Base-by-base conservation (phyloP, 164 flowering plant genomes). In the Protea cynaroides region DNA sequence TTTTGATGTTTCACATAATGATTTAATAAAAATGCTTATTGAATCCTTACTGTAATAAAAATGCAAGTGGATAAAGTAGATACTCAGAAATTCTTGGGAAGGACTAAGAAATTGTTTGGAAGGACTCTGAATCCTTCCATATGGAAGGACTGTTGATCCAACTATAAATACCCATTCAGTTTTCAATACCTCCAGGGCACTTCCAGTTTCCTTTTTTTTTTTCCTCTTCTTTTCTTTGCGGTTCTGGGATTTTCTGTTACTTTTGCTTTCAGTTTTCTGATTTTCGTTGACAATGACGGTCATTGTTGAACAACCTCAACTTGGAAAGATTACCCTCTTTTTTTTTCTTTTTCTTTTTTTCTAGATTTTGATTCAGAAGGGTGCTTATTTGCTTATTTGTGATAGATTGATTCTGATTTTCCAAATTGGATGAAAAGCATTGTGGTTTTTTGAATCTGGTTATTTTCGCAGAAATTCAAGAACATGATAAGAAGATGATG, bases 281-380 rank as follows among this genome's bases (percentile, higher is more conserved):
- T 29, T 5, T 29, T 29, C 34, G 5, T 29, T 49, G 22, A 72
- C 55, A 49, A 77, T 77, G 80, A 77, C 80, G 9, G 74, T 74
- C 58, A 56, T 66, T 65, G 56, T 74, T 46, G 73, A 77, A 54
- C 77, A 77, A 55, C 76, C 75, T 21, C 61, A 71, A 17, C 8
- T 65, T 19, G 80, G 80, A 71, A 66, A 22, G 17, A 40, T 44
- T 59, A n/a, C 12, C 50, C 8, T 49, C 13, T 49, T 7, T 49
- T 49, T 19, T 49, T 2, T 49, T 49, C 1, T 49, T 49, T 13
- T 3, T 46, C 13, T 10, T 6, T 46, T 46, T 14, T 46, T 10
- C 14, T 46, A 14, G 3, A 46, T 9, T 6, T 17, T 46, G 2
- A 17, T 2, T 46, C 13, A 14, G 50, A 46, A 46, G n/a, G n/a